Evolutionary conservation across 2,329 filamentous ascomycete species (phyloP).

Genomic region (Neofusicoccum parvum): DNA sequence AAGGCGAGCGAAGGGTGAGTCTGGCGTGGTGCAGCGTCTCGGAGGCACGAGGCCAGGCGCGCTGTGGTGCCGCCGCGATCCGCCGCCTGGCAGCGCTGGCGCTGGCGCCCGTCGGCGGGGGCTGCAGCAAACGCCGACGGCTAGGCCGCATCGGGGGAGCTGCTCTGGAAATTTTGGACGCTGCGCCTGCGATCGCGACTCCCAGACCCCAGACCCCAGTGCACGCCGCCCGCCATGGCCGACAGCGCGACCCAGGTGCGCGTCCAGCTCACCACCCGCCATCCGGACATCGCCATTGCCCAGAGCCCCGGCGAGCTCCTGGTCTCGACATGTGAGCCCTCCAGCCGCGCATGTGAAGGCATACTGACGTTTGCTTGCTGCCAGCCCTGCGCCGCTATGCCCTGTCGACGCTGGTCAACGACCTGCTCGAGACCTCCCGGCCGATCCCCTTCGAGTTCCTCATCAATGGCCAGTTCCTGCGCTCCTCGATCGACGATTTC

Average conservation of each 20-base stretch:
- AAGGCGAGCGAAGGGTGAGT: background rate
- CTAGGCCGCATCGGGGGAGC: conserved; percentile 14
- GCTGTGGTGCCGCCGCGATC: conserved; percentile 1
- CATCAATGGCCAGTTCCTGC: conserved; percentile 88
- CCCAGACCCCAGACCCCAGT: background rate
- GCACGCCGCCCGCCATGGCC: conserved; percentile 8
- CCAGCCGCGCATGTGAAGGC: background rate
- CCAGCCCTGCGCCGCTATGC: conserved; percentile 59
- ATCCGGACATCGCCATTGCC: conserved; percentile 56
- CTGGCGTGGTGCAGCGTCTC: background rate
- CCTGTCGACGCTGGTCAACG: conserved; percentile 66
- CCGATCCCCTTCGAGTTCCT: conserved; percentile 91
- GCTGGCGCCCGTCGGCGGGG: background rate
- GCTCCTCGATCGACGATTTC: conserved; percentile 88
- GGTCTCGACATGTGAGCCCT: conserved; percentile 55
- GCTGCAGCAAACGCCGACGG: conserved; percentile 13
- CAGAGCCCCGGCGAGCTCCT: conserved; percentile 59
- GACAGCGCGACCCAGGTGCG: conserved; percentile 45
- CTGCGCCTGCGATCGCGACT: background rate
- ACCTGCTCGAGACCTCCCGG: conserved; percentile 58
- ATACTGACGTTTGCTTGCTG: conserved; percentile 8
- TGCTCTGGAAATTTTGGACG: conserved; percentile 21
- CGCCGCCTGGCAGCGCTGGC: background rate
- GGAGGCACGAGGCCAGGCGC: background rate
- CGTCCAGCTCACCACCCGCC: conserved; percentile 56